Evolutionary conservation across 2,329 filamentous ascomycete species (phyloP).

Genomic region (Nemania sp.): DNA sequence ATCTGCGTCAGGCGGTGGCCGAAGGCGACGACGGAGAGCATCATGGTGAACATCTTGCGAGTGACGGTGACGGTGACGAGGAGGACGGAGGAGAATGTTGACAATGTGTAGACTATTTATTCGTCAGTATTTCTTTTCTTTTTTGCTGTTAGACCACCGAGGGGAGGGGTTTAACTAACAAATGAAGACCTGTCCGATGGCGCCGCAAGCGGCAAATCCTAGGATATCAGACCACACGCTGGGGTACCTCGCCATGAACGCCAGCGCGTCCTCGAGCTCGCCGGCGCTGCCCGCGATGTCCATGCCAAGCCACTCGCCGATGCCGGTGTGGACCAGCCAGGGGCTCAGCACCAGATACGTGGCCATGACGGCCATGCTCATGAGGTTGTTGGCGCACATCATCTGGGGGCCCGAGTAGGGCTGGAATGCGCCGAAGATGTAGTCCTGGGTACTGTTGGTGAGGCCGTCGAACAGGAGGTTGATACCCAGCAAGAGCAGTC

Average conservation of each 20-base stretch:
- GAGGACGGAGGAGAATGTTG: conserved; percentile 89
- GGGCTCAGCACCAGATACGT: conserved; percentile 83
- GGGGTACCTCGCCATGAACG: conserved; percentile 84
- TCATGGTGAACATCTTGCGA: conserved; percentile 99
- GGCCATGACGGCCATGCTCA: conserved; percentile 82
- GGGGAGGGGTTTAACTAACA: conserved; percentile 63
- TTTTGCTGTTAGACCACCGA: neutral
- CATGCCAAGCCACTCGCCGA: conserved; percentile 75
- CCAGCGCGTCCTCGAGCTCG: conserved; percentile 82
- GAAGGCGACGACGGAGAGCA: conserved; percentile 93
- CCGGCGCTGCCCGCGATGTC: conserved; percentile 73
- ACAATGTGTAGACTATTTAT: conserved; percentile 83
- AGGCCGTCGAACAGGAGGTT: conserved; percentile 96
- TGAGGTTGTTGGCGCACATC: conserved; percentile 98
- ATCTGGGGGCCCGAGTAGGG: conserved; percentile 94
- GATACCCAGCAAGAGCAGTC: conserved; percentile 83
- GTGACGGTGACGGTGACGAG: conserved; percentile 98
- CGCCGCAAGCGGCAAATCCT: conserved; percentile 89
- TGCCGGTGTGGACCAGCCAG: conserved; percentile 76
- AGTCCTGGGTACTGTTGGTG: conserved; percentile 96
- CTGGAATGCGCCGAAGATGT: conserved; percentile 85
- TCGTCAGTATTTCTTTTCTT: conserved; percentile 40
- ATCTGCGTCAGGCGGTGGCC: conserved; percentile 87
- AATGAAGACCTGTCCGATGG: conserved; percentile 95
- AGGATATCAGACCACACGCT: conserved; percentile 87